Evolutionary conservation across 768 basidiomycete species (phyloP), one percentile per base, ranked within the genome.

Genomic region (Agaricus sinodeliciosus): DNA sequence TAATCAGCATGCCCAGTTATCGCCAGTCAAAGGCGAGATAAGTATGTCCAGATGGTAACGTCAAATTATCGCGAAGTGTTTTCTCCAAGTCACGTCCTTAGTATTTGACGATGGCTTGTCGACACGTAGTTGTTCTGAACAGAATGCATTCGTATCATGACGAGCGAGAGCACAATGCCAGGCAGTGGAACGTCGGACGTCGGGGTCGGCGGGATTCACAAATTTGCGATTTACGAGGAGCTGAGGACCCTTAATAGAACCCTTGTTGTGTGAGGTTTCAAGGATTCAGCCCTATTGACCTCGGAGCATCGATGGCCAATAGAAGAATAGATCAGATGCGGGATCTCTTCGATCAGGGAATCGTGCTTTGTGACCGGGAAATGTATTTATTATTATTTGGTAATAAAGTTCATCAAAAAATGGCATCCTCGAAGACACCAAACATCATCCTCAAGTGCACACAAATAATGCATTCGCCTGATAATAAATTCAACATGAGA

Each of bases 361-460:
- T 49, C 27, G 54, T 49, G 54, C 49, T 27, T 49, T 35, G 54
- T 49, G 54, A 55, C 36, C 45, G 69, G 69, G 66, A 61, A 69
- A 64, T 67, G 63, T 54, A 65, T 31, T 31, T 31, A 31, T 31
- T 31, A 31, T 47, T 34, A 54, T 54, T 54, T 47, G 43, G 44
- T 49, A 54, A 54, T 51, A 55, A 67, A 55, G 31, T 31, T 31
- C 31, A 39, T 22, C 22, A 22, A 22, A 22, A 22, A 22, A 22
- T 39, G 16, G 6, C 57, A 63, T 67, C 64, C 63, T 71, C 67
- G 68, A 71, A 61, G 63, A 63, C 57, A 39, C 43, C 56, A 56
- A 50, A 57, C 49, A 51, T 52, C 54, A 55, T 44, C 59, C 49
- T 48, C 44, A 37, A 53, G 35, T 53, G 28, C 46, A 59, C 53